A percentile compares a stretch with the other conserved stretches of the same genome.
phyloP scores from a whole-genome alignment of 2,329 filamentous ascomycete species.

The Clonostachys byssicola region DNA sequence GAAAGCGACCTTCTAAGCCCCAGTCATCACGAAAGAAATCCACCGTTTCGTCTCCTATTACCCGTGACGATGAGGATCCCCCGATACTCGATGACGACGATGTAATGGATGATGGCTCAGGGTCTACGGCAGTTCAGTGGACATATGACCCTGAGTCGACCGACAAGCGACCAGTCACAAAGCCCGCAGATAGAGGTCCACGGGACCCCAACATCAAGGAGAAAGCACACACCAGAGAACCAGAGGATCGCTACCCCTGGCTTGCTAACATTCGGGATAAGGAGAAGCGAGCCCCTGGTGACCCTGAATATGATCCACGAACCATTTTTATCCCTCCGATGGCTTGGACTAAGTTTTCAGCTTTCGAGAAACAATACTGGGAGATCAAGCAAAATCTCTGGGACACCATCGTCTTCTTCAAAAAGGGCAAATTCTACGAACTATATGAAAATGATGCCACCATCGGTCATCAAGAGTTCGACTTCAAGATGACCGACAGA shows the following conservation, averaged over 20 bases:
- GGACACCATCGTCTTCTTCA: conserved; percentile 98
- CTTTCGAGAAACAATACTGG: conserved; percentile 99
- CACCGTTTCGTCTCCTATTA: conserved; percentile 38
- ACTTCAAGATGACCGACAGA: conserved; percentile 93
- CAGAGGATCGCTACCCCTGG: conserved; percentile 86
- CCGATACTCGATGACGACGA: conserved; percentile 49
- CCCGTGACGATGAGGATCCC: conserved; percentile 6
- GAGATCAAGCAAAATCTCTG: conserved; percentile 97
- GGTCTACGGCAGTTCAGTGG: conserved; percentile 78
- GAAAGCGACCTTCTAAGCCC: conserved; percentile 62
- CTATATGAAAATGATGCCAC: conserved; percentile 97
- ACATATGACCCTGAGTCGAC: conserved; percentile 51
- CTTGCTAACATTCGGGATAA: conserved; percentile 81
- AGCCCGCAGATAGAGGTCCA: conserved; percentile 19
- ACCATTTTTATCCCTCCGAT: conserved; percentile 84
- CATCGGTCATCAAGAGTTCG: conserved; percentile 92
- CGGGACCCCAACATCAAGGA: conserved; percentile 36
- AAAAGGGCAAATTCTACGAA: conserved; percentile 99
- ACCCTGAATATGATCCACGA: conserved; percentile 87
- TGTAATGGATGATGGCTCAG: conserved; percentile 49
- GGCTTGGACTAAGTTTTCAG: conserved; percentile 79
- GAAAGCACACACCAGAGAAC: conserved; percentile 78
- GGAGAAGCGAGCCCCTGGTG: conserved; percentile 70
- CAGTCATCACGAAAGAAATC: conserved; percentile 58
- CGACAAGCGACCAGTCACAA: conserved; percentile 26